phyloP scores from a whole-genome alignment of 116 monocot species.

The Trichopus zeylanicus region DNA sequence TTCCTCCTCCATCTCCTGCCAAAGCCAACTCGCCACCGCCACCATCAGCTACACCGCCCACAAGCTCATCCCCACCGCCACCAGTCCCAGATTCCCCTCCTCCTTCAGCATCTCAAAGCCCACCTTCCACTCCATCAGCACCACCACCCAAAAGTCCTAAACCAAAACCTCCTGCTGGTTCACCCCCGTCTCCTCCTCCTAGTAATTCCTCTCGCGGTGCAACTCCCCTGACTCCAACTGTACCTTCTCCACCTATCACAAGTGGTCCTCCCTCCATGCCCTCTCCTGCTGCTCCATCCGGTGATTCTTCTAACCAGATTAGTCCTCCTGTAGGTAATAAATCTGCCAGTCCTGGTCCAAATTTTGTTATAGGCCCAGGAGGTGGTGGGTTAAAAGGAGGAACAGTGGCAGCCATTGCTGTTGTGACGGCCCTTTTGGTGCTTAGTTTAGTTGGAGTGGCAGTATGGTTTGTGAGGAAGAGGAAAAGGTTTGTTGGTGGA shows the following conservation, averaged over 20 bases:
- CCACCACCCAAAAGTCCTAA: background rate
- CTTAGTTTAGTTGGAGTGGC: constrained; percentile 29
- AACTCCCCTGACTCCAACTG: constrained; percentile 1
- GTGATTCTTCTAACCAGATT: background rate
- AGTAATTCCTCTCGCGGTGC: constrained; percentile 6
- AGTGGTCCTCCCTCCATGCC: background rate
- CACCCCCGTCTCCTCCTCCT: background rate
- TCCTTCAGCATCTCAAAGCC: background rate
- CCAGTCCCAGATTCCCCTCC: background rate
- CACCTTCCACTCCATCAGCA: background rate
- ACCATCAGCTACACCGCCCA: background rate
- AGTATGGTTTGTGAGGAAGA: constrained; percentile 28
- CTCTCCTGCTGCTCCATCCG: background rate
- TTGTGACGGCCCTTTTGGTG: constrained; percentile 20
- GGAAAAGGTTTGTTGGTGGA: constrained; percentile 3
- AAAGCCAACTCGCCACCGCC: background rate
- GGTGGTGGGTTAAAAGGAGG: background rate
- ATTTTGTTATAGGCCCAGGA: background rate
- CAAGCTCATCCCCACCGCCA: background rate
- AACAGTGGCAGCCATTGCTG: constrained; percentile 18
- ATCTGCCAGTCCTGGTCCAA: background rate
- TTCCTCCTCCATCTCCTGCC: background rate
- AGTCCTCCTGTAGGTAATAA: constrained; percentile 1
- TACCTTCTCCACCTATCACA: background rate
- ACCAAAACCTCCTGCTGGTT: background rate